These are phyloP conservation scores for Gaultheria prostrata DNA, from an alignment of 148 eudicot genomes.

Conservation along the genomic window DNA sequence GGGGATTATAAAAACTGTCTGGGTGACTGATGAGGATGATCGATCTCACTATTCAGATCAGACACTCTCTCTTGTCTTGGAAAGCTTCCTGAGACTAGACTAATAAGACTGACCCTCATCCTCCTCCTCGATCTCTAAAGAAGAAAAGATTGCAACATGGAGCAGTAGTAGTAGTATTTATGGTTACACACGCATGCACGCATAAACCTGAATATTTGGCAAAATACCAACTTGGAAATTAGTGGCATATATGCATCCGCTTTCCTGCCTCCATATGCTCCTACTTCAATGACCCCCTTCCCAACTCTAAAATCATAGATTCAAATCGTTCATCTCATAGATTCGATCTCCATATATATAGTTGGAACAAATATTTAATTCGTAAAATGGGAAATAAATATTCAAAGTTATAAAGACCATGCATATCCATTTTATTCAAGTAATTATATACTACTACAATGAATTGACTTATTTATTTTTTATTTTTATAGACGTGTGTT, in stretches of 20 bases:
- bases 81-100: background rate
- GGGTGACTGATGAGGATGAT: background rate
- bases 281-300: background rate
- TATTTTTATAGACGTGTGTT: background rate
- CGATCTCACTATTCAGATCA: background rate
- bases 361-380: background rate
- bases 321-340: background rate
- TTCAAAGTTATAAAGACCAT: background rate
- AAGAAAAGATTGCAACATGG: too few relatives aligned
- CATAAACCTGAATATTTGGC: slow-evolving; percentile 28
- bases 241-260: too few relatives aligned
- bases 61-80: background rate
- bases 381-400: too few relatives aligned
- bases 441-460: too few relatives aligned
- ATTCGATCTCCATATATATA: too few relatives aligned
- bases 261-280: too few relatives aligned
- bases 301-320: background rate
- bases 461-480: too few relatives aligned
- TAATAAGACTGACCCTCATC: too few relatives aligned
- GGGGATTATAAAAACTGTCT: background rate
- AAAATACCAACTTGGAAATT: background rate
- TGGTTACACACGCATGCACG: slow-evolving; percentile 38
- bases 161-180: background rate
- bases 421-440: background rate
- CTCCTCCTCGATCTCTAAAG: too few relatives aligned